Percentiles rank a stretch among this genome's conserved stretches.
Conservation (phyloP, 2,329 filamentous ascomycete genomes). For the Arthrobotrys sphaeroides region DNA sequence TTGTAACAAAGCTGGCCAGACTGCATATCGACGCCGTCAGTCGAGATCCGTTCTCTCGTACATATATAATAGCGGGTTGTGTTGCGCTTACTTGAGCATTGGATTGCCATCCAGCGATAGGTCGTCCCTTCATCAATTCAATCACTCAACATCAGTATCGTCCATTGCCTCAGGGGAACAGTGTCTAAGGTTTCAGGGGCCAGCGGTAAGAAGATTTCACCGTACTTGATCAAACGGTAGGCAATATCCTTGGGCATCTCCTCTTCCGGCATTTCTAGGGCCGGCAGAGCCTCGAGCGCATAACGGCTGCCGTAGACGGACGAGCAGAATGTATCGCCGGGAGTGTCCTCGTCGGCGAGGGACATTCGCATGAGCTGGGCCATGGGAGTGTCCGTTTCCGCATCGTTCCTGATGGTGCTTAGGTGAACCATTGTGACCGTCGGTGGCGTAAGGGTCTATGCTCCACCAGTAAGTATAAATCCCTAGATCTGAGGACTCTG, state of each 20-base stretch:
- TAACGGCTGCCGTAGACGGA: constrained; percentile 90
- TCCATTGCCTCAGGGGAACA: not conserved
- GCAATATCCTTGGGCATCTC: constrained; percentile 93
- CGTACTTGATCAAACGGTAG: constrained; percentile 88
- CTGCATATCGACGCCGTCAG: constrained; percentile 64
- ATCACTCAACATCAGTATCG: not conserved
- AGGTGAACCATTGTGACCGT: constrained; percentile 23
- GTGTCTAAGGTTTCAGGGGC: too few species aligned
- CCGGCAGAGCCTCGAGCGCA: constrained; percentile 80
- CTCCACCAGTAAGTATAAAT: not conserved
- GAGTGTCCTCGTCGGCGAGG: constrained; percentile 31
- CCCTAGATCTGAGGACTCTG: not conserved
- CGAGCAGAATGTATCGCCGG: constrained; percentile 71
- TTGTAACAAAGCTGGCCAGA: constrained; percentile 91
- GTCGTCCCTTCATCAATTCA: constrained; percentile 69
- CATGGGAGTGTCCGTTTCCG: constrained; percentile 38
- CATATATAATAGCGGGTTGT: not conserved
- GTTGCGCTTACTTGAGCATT: constrained; percentile 74
- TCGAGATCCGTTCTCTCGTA: not conserved
- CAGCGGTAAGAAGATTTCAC: not conserved
- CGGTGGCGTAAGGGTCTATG: not conserved
- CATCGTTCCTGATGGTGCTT: constrained; percentile 26
- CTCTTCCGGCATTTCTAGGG: constrained; percentile 83
- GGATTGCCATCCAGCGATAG: constrained; percentile 90
- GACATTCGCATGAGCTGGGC: constrained; percentile 45